phyloP scores from a whole-genome alignment of 495 filamentous ascomycete species.

The Usnea hakonensis region DNA sequence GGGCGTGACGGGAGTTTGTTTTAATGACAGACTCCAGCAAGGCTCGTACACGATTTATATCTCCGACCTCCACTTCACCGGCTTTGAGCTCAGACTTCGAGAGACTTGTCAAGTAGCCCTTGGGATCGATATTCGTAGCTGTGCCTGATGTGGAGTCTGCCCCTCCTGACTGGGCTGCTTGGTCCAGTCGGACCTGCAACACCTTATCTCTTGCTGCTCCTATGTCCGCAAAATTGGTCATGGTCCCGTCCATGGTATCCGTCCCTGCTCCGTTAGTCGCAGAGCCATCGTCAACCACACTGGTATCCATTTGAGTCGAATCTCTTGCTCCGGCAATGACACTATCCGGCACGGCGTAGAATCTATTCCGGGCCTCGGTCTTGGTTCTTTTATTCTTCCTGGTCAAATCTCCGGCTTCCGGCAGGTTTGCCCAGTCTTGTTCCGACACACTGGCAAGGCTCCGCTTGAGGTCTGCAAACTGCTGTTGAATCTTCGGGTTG shows the following conservation, averaged over 20 bases:
- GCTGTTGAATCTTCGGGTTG: slow-evolving; percentile 97
- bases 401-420: slow-evolving; percentile 93
- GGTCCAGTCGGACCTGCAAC: slow-evolving; percentile 81
- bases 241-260: slow-evolving; percentile 66
- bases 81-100: slow-evolving; percentile 69
- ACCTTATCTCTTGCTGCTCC: slow-evolving; percentile 92
- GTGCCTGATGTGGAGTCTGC: slow-evolving; percentile 69
- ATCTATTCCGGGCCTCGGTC: slow-evolving; percentile 64
- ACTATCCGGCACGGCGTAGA: slow-evolving; percentile 96
- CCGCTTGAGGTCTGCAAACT: slow-evolving; percentile 93
- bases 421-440: slow-evolving; percentile 93
- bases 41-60: slow-evolving; percentile 91
- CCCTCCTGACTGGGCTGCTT: slow-evolving; percentile 61
- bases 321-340: slow-evolving; percentile 83
- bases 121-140: slow-evolving; percentile 87
- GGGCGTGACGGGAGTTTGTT: slow-evolving; percentile 88
- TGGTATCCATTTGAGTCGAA: slow-evolving; percentile 72
- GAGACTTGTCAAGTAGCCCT: slow-evolving; percentile 89
- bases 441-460: slow-evolving; percentile 81
- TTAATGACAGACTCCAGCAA: slow-evolving; percentile 90
- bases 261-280: slow-evolving; percentile 36
- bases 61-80: slow-evolving; percentile 76
- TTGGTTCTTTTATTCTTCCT: slow-evolving; percentile 82
- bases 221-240: slow-evolving; percentile 98
- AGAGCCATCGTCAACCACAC: slow-evolving; percentile 68